Evolutionary conservation across 805 yeast genomes (phyloP), one percentile per base, ranked within the genome.

Genomic region (Ogataea minuta): DNA sequence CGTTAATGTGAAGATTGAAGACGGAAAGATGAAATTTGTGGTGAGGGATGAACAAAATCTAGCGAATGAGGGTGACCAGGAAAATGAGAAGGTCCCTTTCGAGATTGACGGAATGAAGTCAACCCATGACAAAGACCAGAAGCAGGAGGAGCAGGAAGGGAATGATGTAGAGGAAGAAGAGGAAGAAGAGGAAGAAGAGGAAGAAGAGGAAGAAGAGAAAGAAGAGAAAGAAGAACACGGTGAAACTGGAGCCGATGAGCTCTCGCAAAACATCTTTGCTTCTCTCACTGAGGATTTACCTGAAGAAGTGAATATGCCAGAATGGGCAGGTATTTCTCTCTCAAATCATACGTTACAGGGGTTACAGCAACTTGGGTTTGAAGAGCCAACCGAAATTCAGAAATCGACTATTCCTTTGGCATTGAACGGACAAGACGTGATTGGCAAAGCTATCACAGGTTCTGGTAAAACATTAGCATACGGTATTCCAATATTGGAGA

Each of bases 391-490:
- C 0, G 85, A 81, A 23, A 89, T 93, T 55, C 99, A 93, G 63
- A 72, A 70, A 44, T 66, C 67, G 41, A 70, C 91, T 8, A 81
- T 93, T 39, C 96, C 98, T 2, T 53, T 71, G 19, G 87, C 91
- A 2, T 43, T 87, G 10, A 68, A 70, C 20, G 95, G 90, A 5
- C 72, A 70, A 24, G 98, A 93, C 63, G 76, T 93, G 4, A 80
- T 93, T 49, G 99, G 99, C 39, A 93, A 91, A 57, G 99, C 99
- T 11, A 83, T 93, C 9, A 93, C 99, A 1, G 99, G 99, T 60
- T 86, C 96, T 1, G 99, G 99, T 71, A 93, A 93, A 59, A 93
- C 99, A 0, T 68, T 90, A 42, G 99, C 99, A 0, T 93, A 87
- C 60, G 96, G 96, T 31, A 77, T 93, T 19, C 97, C 99, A 8